phyloP scores from a whole-genome alignment of 179 eudicot genomes.

The Silene vulgaris region DNA sequence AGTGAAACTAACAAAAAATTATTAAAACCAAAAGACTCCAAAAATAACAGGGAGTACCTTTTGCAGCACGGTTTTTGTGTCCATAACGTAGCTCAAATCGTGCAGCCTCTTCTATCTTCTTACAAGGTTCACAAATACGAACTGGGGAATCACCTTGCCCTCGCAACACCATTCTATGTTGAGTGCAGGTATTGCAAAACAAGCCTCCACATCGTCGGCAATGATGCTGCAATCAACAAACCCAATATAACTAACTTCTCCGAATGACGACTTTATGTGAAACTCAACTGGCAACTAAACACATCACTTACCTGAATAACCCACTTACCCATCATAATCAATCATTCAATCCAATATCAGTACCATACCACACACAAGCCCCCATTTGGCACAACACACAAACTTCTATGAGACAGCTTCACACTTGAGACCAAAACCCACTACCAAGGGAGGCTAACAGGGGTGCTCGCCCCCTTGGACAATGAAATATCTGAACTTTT shows the following conservation, averaged over 20 bases:
- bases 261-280: not conserved
- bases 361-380: not conserved
- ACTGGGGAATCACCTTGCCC: constrained; percentile 99
- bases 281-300: not conserved
- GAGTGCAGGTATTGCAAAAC: constrained; percentile 75
- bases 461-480: too few relatives aligned
- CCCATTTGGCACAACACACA: not conserved
- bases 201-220: constrained; percentile 96
- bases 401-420: not conserved
- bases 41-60: constrained; percentile 37
- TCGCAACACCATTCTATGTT: constrained; percentile 67
- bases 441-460: too few relatives aligned
- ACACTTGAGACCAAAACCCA: too few relatives aligned
- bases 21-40: not conserved
- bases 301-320: not conserved
- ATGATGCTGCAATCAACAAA: constrained; percentile 59
- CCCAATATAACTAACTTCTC: not conserved
- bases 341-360: not conserved
- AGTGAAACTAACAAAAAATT: not conserved
- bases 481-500: too few relatives aligned
- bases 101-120: constrained; percentile 84
- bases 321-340: not conserved
- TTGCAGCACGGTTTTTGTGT: constrained; percentile 57
- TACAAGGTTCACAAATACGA: constrained; percentile 94
- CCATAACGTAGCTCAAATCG: constrained; percentile 88